Conservation (phyloP, 441 rosid genomes). For the Pelargonium cotyledonis region DNA sequence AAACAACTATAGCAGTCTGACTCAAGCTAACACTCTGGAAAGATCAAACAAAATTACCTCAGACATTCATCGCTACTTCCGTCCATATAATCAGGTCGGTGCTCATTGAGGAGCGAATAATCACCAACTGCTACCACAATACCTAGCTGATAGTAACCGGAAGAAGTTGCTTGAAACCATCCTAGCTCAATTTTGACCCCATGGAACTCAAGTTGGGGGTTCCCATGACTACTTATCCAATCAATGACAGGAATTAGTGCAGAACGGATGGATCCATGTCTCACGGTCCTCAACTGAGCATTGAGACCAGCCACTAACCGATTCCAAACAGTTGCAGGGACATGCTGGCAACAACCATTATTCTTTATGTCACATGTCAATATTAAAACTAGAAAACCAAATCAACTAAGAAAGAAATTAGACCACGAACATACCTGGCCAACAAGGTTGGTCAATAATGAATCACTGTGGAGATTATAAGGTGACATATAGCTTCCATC, state of each 20-base stretch:
- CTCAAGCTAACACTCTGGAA: not conserved
- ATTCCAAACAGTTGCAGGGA: constrained; percentile 88
- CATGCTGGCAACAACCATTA: constrained; percentile 48
- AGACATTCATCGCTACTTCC: constrained; percentile 42
- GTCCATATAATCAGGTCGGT: constrained; percentile 37
- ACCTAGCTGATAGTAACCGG: constrained; percentile 95
- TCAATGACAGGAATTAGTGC: constrained; percentile 75
- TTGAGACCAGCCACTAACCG: constrained; percentile 94
- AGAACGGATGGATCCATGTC: constrained; percentile 76
- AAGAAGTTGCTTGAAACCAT: constrained; percentile 98
- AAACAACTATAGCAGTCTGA: not conserved
- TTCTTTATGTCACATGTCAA: constrained; percentile 15
- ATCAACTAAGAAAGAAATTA: constrained; percentile 9
- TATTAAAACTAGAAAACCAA: constrained; percentile 6
- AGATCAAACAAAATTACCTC: constrained; percentile 40
- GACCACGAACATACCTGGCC: constrained; percentile 63
- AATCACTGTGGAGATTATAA: constrained; percentile 72
- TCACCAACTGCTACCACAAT: constrained; percentile 70
- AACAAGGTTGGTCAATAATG: constrained; percentile 76
- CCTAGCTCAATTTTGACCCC: constrained; percentile 83
- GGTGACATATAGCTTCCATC: constrained; percentile 99
- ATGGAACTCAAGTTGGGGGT: constrained; percentile 89
- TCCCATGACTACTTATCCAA: constrained; percentile 88
- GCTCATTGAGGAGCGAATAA: constrained; percentile 36
- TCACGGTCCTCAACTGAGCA: constrained; percentile 93